These are phyloP conservation scores for Rosa lucieae DNA, from an alignment of 306 rosid genomes.

Conservation along the genomic window DNA sequence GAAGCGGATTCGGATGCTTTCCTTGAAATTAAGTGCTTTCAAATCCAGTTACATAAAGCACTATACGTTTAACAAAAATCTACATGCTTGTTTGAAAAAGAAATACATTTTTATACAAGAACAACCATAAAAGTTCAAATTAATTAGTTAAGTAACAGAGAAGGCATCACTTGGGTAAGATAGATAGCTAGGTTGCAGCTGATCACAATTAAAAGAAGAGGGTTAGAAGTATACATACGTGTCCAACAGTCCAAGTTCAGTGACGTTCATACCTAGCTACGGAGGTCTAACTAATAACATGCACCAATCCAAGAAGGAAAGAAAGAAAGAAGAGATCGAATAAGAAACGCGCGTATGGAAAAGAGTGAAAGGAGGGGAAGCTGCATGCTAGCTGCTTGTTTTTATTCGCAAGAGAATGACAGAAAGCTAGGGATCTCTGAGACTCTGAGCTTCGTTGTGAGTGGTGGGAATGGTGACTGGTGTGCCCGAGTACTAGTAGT, in stretches of 20 bases:
- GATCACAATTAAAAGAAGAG: slow-evolving; percentile 17
- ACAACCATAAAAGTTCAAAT: too few species aligned
- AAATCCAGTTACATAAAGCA: background rate
- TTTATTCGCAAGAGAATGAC: slow-evolving; percentile 16
- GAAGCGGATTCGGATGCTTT: too few species aligned
- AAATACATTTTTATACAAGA: too few species aligned
- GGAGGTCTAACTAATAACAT: background rate
- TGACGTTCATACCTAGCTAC: slow-evolving; percentile 2
- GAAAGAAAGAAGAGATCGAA: background rate
- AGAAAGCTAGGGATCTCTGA: background rate
- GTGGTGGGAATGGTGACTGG: background rate
- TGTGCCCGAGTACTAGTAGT: background rate
- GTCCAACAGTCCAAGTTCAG: slow-evolving; percentile 4
- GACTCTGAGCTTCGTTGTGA: background rate
- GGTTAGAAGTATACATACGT: slow-evolving; percentile 9
- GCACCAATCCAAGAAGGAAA: background rate
- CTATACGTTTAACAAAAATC: too few species aligned
- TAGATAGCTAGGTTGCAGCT: background rate
- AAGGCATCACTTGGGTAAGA: background rate
- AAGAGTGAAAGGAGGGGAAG: slow-evolving; percentile 20
- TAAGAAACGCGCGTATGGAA: slow-evolving; percentile 8
- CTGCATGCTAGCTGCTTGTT: slow-evolving; percentile 10
- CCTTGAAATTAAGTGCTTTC: background rate
- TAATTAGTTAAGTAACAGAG: background rate
- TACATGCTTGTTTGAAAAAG: too few species aligned